Base-by-base conservation (phyloP, 352 stramenopile genomes). In the Phytophthora pistaciae region DNA sequence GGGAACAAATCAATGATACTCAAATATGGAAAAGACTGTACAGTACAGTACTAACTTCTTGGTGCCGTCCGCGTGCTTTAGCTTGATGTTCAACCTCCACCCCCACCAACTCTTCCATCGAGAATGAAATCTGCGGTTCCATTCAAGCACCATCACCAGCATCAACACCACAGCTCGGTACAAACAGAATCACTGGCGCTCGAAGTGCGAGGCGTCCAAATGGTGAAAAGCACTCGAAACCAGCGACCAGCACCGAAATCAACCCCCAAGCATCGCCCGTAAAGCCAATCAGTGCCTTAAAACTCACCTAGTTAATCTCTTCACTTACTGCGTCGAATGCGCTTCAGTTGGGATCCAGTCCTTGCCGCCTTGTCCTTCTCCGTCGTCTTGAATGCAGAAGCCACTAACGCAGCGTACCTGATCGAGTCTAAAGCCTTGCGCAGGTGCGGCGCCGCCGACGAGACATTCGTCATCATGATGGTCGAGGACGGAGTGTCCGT, bases 381-480 rank as follows among this genome's bases (percentile, higher is more conserved):
- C 11, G 25, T 56, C 4, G 57, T 29, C 44, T 80, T 75, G 59
- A 87, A 82, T 1, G 80, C 80, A 33, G 77, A 69, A 9, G 77
- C 75, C 6, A 88, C 69, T 20, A 88, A 64, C 1, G 75, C 63
- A 2, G 77, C 77, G 50, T 87, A 87, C 58, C 79, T 77, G 69
- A 87, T 74, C 23, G 77, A 83, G 56, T 87, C 68, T 13, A 76
- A 6, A 18, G 66, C 64, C 11, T 83, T 83, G n/a, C 44, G 52
- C 27, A 60, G 20, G 10, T 81, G 64, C 9, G 60, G 66, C 3
- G 33, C 52, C 0, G 75, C 62, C 11, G 75, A 82, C 54, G 78
- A 85, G 7, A 88, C 80, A 29, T 74, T 85, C 5, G 77, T 77
- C 66, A 88, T 77, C 77, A 85, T 88, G 38, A 88, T 73, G 7